Evolutionary conservation across 177 flowering plant species (phyloP), one percentile per base, ranked within the genome.

Genomic region (Vitis hybrid): DNA sequence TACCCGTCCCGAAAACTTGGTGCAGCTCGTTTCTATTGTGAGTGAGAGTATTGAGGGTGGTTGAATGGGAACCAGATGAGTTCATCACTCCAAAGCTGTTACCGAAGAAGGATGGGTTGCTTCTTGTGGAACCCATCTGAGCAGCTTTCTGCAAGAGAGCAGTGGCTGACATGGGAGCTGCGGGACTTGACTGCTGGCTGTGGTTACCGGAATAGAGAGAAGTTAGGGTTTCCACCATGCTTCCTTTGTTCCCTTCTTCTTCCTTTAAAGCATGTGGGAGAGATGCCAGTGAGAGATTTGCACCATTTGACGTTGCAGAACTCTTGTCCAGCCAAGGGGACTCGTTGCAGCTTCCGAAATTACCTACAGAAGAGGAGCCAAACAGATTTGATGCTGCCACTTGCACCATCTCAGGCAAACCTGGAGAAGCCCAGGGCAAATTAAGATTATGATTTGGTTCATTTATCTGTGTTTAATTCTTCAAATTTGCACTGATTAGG

Each of bases 71-170:
- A 18, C 19, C 75, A 61, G 79, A 68, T 8, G 81, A 76, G 53
- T 69, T 65, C 61, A 79, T 68, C 5, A 72, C 70, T 1, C 83
- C 81, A 2, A 80, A 77, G n/a, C 73, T 64, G 33, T 55, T 64
- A 13, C 79, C 71, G 15, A 84, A 69, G 33, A 74, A 62, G 1
- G 78, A 64, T 2, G 79, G 70, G 62, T 75, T 77, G 77, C 78
- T 81, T 12, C 78, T 67, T 3, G 85, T 74, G 1, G 85, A 80
- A 1, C 87, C 87, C 84, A 82, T 85, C 66, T 82, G 86, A 10
- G 89, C 83, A 10, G 89, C 89, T 64, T 86, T 86, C 58, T 86
- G 89, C 16, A 83, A 48, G 59, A 83, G 74, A 26, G 86, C 79
- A 2, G 84, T 80, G 16, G 83, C 80, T 1, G 85, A 81, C 81